Evolutionary conservation across 805 yeast species (phyloP).

Genomic region (Kuraishia piskuri): DNA sequence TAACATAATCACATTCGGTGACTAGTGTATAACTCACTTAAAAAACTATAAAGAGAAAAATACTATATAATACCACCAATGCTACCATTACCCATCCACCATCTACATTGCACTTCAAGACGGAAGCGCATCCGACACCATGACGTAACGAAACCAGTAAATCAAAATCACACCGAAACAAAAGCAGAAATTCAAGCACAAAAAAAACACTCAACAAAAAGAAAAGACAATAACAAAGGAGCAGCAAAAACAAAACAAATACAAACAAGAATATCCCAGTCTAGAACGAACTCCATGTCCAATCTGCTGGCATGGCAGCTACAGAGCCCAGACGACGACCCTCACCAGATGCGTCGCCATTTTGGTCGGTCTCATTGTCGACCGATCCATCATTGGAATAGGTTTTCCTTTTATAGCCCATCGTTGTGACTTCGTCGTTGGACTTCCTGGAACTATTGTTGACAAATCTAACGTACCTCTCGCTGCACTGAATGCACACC

Average conservation of each 20-base stretch:
- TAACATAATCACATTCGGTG: too few relatives aligned
- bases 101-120: not conserved
- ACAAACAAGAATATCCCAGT: not conserved
- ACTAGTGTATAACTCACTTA: too few relatives aligned
- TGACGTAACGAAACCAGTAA: too few relatives aligned
- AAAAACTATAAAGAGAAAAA: too few relatives aligned
- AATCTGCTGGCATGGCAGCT: conserved; percentile 3
- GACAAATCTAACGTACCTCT: conserved; percentile 1
- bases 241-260: too few relatives aligned
- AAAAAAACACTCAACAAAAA: conserved; percentile 1
- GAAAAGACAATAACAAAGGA: too few relatives aligned
- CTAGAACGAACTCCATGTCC: conserved; percentile 7
- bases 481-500: conserved; percentile 3
- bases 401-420: not conserved
- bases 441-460: not conserved
- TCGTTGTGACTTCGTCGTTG: not conserved
- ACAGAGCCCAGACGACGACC: not conserved
- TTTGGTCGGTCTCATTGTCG: conserved; percentile 20
- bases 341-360: conserved; percentile 14
- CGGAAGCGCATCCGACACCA: not conserved
- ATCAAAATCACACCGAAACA: not conserved
- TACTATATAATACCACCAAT: not conserved
- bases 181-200: not conserved
- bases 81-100: not conserved
- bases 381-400: not conserved